Conservation (phyloP, 208 protist species). For the Endotrypanum monterogeii region DNA sequence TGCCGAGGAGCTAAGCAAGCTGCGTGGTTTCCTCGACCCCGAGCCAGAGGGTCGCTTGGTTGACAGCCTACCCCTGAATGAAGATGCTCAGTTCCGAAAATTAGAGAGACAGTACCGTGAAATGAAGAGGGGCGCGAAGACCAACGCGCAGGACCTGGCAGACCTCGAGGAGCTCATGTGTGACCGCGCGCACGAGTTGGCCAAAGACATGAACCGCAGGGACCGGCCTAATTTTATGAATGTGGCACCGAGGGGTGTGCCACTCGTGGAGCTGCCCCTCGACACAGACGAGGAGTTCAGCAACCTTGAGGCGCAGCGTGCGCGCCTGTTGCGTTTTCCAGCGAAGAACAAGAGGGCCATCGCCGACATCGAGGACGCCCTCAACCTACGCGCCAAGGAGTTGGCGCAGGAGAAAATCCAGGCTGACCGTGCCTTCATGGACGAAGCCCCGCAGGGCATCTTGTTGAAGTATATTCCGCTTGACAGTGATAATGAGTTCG, state of each 20-base stretch:
- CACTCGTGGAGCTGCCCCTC: conserved; percentile 66
- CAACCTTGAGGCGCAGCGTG: conserved; percentile 69
- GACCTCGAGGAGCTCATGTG: conserved; percentile 83
- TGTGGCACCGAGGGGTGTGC: conserved; percentile 46
- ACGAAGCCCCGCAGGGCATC: conserved; percentile 62
- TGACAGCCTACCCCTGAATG: conserved; percentile 63
- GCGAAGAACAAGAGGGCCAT: conserved; percentile 65
- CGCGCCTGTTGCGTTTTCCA: conserved; percentile 56
- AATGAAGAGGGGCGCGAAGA: conserved; percentile 51
- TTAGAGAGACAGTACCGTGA: conserved; percentile 62
- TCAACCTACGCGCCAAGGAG: conserved; percentile 70
- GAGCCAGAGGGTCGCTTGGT: conserved; percentile 69
- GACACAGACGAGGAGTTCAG: conserved; percentile 69
- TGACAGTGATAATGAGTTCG: conserved; percentile 65
- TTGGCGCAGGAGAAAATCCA: conserved; percentile 73
- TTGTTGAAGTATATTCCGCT: conserved; percentile 67
- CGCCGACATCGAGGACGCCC: conserved; percentile 46
- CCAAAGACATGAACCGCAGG: conserved; percentile 65
- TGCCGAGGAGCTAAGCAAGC: conserved; percentile 55
- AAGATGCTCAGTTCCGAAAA: conserved; percentile 57
- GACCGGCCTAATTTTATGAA: conserved; percentile 68
- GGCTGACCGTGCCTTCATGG: conserved; percentile 68
- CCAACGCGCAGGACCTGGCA: conserved; percentile 55
- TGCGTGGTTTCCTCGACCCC: conserved; percentile 67
- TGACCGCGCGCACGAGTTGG: conserved; percentile 68